Conservation (phyloP, 495 filamentous ascomycete species). For the Hypoxylon cercidicola region DNA sequence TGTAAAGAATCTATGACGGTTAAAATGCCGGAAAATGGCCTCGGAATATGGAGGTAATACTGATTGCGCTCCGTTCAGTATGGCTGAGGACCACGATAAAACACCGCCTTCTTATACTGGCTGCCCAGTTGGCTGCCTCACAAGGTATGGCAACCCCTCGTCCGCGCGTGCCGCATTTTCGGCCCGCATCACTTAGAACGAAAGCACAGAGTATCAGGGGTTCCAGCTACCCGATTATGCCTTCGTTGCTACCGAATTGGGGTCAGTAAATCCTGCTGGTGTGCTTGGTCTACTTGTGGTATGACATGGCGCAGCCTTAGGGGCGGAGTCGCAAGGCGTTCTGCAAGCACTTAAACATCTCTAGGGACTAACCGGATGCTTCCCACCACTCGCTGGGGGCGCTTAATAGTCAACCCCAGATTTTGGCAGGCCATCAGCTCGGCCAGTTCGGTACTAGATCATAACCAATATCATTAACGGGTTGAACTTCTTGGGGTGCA, state of each 20-base stretch:
- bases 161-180: no score
- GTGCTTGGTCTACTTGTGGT: no score
- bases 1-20: background rate
- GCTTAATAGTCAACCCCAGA: background rate
- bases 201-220: no score
- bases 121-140: no score
- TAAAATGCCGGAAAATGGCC: background rate
- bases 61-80: no score
- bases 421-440: background rate
- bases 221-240: no score
- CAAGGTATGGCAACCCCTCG: no score
- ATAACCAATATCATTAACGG: conserved; percentile 6
- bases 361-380: background rate
- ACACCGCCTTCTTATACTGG: no score
- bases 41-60: no score
- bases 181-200: no score
- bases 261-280: background rate
- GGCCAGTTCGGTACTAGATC: background rate
- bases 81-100: no score
- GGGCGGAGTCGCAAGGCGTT: conserved; percentile 1
- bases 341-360: background rate
- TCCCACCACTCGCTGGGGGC: background rate
- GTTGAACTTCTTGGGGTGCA: background rate
- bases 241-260: background rate
- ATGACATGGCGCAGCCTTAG: conserved; percentile 4